Evolutionary conservation across 805 yeast species (phyloP), one percentile per base, ranked within the genome.

Genomic region (Spathaspora sp.): DNA sequence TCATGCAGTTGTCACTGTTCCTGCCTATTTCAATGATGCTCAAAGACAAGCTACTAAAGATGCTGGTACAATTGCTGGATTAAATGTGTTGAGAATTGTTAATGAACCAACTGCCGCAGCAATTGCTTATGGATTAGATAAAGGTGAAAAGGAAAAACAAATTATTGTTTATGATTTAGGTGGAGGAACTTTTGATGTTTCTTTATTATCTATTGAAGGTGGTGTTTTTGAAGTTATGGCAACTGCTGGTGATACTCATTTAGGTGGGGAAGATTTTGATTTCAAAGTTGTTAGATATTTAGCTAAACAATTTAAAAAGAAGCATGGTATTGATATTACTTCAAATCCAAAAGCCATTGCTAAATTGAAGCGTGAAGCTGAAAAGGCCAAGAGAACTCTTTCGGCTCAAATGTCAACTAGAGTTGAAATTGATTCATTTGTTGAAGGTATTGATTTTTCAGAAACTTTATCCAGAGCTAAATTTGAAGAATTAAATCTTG

Each of bases 31-130:
- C 82, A 92, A 92, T 76, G 97, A 91, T 74, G 90, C 97, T 51
- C 97, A 92, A 78, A 89, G 97, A 80, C 97, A 92, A 78, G 97
- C 97, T 55, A 91, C 97, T 66, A 92, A 91, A 81, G 97, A 91
- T 73, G 97, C 97, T 55, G 97, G 97, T 81, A 78, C 87, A 61
- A 92, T 91, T 81, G 96, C 97, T 53, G 97, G 97, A 67, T 81
- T 91, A 71, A 91, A 91, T 74, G 97, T 91, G 56, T 81, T 89
- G 73, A 86, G 97, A 79, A 91, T 91, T 72, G 91, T 92, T 66
- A 91, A 91, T 77, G 97, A 91, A 80, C 97, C 97, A 54, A 64
- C 90, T 57, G 90, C 89, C 53, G 90, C 88, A 72, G 89, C 91
- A 70, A 89, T 85, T 89, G 77, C 77, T 32, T 73, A 73, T 59